Evolutionary conservation across 768 basidiomycete genomes (phyloP).

Genomic region (Mycena haematopus): DNA sequence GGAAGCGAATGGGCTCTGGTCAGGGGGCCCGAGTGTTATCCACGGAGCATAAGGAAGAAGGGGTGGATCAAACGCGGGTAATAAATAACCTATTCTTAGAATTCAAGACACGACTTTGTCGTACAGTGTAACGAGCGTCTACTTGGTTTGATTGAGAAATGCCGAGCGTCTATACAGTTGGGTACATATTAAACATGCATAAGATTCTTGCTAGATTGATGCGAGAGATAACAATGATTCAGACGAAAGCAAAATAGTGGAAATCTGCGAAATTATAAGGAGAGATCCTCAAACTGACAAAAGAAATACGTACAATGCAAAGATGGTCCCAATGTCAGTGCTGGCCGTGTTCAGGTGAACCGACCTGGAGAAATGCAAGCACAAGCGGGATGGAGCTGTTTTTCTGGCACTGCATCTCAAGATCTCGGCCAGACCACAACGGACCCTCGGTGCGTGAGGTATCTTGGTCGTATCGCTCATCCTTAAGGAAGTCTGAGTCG

Average conservation of each 20-base stretch:
- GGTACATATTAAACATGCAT: slow-evolving; percentile 31
- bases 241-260: slow-evolving; percentile 11
- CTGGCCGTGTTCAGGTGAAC: slow-evolving; percentile 46
- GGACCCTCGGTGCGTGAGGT: slow-evolving; percentile 50
- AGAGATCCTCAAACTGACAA: neutral
- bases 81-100: slow-evolving; percentile 14
- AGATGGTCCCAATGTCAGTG: slow-evolving; percentile 29
- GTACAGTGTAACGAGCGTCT: neutral
- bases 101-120: neutral
- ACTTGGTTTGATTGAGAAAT: neutral
- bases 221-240: slow-evolving; percentile 18
- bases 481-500: slow-evolving; percentile 37
- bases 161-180: slow-evolving; percentile 3
- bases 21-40: neutral
- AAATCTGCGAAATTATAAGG: slow-evolving; percentile 7
- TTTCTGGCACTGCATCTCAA: slow-evolving; percentile 85
- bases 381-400: slow-evolving; percentile 86
- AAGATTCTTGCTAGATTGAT: slow-evolving; percentile 27
- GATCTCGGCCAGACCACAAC: slow-evolving; percentile 81
- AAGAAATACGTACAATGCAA: slow-evolving; percentile 21
- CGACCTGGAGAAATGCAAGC: slow-evolving; percentile 66
- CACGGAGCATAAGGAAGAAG: slow-evolving; percentile 6
- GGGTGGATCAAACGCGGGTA: neutral
- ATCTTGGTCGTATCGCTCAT: slow-evolving; percentile 35
- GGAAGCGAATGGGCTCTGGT: neutral